Conservation (phyloP, 2,329 filamentous ascomycete species). For the Penicillium concentricum region DNA sequence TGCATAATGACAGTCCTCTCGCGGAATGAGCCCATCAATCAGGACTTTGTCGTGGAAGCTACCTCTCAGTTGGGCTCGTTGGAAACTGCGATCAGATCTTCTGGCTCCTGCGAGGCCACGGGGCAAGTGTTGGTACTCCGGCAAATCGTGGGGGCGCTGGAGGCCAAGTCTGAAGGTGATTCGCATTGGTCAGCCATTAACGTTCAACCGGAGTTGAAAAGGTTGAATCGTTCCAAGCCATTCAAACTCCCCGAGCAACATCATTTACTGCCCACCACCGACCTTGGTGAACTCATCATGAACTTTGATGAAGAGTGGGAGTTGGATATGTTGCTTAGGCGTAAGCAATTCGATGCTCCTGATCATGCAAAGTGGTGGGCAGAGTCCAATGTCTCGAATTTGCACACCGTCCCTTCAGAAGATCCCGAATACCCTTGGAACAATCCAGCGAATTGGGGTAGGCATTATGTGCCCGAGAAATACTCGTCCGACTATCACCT, state of each 20-base stretch:
- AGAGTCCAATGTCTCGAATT: background rate
- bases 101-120: background rate
- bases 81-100: background rate
- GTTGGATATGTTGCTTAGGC: constrained; percentile 16
- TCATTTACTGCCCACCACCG: background rate
- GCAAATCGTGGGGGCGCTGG: constrained; percentile 3
- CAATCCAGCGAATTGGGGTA: constrained; percentile 10
- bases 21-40: constrained; percentile 31
- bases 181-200: constrained; percentile 8
- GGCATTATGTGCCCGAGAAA: constrained; percentile 3
- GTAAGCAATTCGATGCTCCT: constrained; percentile 2
- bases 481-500: constrained; percentile 2
- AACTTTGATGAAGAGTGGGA: constrained; percentile 25
- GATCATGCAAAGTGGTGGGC: constrained; percentile 11
- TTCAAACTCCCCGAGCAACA: background rate
- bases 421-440: constrained; percentile 9
- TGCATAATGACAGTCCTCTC: constrained; percentile 40
- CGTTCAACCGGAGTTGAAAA: constrained; percentile 3
- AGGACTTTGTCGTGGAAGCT: constrained; percentile 36
- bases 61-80: background rate
- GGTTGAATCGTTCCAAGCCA: background rate
- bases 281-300: constrained; percentile 11
- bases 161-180: constrained; percentile 11
- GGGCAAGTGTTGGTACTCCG: background rate
- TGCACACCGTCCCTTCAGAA: constrained; percentile 2